Evolutionary conservation across 2,329 filamentous ascomycete species (phyloP).

Genomic region (Aspergillus brunneoviolaceus): DNA sequence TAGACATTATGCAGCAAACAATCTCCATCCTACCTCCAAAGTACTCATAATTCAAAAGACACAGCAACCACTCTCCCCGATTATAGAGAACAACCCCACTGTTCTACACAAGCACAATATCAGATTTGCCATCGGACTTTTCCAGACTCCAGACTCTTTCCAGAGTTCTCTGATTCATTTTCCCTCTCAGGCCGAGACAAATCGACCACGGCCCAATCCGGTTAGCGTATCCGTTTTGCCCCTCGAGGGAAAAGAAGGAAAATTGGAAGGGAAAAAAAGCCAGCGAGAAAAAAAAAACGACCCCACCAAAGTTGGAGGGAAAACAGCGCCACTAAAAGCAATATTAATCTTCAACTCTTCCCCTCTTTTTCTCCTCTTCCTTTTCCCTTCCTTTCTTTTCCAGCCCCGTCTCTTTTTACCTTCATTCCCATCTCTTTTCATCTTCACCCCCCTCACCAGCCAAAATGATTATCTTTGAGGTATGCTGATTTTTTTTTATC

Average conservation of each 20-base stretch:
- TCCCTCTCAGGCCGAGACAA: constrained; percentile 9
- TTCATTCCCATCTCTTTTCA: constrained; percentile 25
- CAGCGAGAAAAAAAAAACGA: constrained; percentile 15
- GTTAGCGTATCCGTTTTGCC: constrained; percentile 17
- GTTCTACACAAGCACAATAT: too few species aligned
- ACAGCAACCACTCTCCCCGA: too few species aligned
- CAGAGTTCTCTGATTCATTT: too few species aligned
- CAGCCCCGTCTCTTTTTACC: constrained; percentile 26
- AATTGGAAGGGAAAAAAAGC: neutral
- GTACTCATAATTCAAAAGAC: too few species aligned
- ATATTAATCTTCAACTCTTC: constrained; percentile 32
- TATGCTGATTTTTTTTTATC: constrained; percentile 31
- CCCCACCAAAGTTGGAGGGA: constrained; percentile 22
- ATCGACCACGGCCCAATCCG: constrained; percentile 11
- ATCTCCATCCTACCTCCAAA: too few species aligned
- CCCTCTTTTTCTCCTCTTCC: constrained; percentile 28
- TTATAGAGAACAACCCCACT: too few species aligned
- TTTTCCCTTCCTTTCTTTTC: constrained; percentile 24
- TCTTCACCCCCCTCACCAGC: constrained; percentile 32
- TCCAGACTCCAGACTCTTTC: too few species aligned
- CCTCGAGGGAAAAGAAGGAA: constrained; percentile 13
- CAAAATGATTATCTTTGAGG: constrained; percentile 75
- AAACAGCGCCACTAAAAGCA: constrained; percentile 20
- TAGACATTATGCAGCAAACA: too few species aligned
- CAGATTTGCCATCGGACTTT: neutral